Conservation (phyloP, 305 asterid species). For the Plantago lanceolata region DNA sequence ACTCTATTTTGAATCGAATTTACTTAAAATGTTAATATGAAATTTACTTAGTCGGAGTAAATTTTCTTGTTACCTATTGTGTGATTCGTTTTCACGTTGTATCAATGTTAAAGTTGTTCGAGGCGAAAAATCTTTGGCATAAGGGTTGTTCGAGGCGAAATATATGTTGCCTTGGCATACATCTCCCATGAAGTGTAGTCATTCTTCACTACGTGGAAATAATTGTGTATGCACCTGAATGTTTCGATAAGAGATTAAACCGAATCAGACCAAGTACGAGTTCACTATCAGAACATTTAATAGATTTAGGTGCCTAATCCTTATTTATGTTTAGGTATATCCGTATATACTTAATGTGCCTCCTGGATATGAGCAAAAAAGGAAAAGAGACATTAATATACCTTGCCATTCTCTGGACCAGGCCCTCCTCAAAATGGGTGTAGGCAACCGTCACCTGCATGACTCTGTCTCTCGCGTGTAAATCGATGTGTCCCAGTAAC, state of each 20-base stretch:
- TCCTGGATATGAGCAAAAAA: no score
- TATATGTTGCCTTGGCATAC: constrained; percentile 87
- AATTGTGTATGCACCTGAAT: constrained; percentile 79
- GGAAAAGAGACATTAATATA: no score
- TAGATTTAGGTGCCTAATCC: no score
- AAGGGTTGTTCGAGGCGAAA: constrained; percentile 58
- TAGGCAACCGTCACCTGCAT: constrained; percentile 86
- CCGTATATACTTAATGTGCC: not conserved
- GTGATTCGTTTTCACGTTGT: no score
- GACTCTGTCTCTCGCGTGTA: constrained; percentile 43
- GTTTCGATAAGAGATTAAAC: no score
- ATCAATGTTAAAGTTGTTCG: no score
- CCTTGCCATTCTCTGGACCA: constrained; percentile 84
- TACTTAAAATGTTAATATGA: no score
- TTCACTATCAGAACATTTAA: no score
- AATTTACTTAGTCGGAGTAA: no score
- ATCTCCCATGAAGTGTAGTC: constrained; percentile 83
- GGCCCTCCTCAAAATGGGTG: constrained; percentile 76
- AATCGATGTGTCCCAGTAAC: constrained; percentile 70
- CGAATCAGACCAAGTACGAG: no score
- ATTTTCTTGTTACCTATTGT: no score
- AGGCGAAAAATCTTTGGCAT: constrained; percentile 80
- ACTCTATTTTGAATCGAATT: no score
- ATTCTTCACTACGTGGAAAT: constrained; percentile 80
- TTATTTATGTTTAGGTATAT: not conserved